Conservation (phyloP, 2,329 filamentous ascomycete species). For the Botryotinia globosa region DNA sequence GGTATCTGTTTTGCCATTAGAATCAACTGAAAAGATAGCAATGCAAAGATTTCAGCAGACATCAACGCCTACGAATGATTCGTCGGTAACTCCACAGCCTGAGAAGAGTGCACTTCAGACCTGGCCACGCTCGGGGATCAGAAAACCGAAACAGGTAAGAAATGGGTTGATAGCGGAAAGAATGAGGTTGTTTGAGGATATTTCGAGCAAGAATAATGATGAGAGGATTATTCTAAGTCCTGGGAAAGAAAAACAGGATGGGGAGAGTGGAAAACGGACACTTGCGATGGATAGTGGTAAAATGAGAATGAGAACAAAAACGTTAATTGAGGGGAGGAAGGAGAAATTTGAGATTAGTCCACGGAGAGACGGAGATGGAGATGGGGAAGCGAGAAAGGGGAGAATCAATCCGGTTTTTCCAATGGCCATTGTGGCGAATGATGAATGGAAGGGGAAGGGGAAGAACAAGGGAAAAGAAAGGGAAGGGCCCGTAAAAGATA, state of each 20-base stretch:
- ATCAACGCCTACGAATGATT: background rate
- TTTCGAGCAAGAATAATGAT: background rate
- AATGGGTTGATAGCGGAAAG: constrained; percentile 31
- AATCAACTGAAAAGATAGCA: background rate
- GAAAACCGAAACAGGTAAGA: constrained; percentile 15
- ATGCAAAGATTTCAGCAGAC: background rate
- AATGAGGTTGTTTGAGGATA: constrained; percentile 32
- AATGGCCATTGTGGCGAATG: background rate
- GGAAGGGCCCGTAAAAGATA: background rate
- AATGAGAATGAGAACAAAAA: background rate
- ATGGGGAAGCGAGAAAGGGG: background rate
- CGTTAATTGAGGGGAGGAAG: constrained; percentile 2
- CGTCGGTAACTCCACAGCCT: background rate
- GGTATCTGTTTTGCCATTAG: background rate
- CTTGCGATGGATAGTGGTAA: background rate
- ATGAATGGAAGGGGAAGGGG: background rate
- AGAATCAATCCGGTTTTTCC: background rate
- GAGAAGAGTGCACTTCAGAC: background rate
- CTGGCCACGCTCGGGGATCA: background rate
- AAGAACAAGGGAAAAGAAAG: background rate
- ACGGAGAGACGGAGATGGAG: background rate
- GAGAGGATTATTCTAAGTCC: background rate
- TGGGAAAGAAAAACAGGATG: background rate
- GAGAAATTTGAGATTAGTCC: constrained; percentile 4
- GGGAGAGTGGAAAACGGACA: constrained; percentile 16